phyloP scores from a whole-genome alignment of 2,329 filamentous ascomycete species.

The Dendrostoma leiphaemia region DNA sequence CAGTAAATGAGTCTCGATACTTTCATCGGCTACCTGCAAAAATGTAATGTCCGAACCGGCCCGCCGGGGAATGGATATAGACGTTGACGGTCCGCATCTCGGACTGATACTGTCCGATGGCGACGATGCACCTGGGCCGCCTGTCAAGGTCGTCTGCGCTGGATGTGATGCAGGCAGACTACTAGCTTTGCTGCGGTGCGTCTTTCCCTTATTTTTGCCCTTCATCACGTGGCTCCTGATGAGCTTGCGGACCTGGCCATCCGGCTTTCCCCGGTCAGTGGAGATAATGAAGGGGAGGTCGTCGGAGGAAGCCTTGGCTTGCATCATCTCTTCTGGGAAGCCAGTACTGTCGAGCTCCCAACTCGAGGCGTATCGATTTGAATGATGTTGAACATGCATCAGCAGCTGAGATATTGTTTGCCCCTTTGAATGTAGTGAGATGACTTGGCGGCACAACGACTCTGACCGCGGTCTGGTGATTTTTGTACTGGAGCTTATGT shows the following conservation, averaged over 20 bases:
- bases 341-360: not conserved
- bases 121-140: not conserved
- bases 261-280: slow-evolving; percentile 26
- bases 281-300: slow-evolving; percentile 30
- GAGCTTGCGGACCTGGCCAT: slow-evolving; percentile 31
- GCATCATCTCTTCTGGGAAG: not conserved
- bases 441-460: not conserved
- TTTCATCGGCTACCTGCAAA: slow-evolving; percentile 24
- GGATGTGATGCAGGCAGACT: not conserved
- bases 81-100: not conserved
- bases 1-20: slow-evolving; percentile 26
- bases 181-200: slow-evolving; percentile 9
- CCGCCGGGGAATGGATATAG: slow-evolving; percentile 13
- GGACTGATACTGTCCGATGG: not conserved
- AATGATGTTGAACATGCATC: too few relatives aligned
- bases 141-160: not conserved
- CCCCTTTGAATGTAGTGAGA: not conserved
- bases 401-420: not conserved
- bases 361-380: too few relatives aligned
- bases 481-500: too few relatives aligned
- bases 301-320: not conserved
- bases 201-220: slow-evolving; percentile 37
- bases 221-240: slow-evolving; percentile 42
- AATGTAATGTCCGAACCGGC: slow-evolving; percentile 24
- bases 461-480: too few relatives aligned